These are phyloP conservation scores for Phytopythium montanum DNA, from an alignment of 352 stramenopile genomes.

Conservation along the genomic window DNA sequence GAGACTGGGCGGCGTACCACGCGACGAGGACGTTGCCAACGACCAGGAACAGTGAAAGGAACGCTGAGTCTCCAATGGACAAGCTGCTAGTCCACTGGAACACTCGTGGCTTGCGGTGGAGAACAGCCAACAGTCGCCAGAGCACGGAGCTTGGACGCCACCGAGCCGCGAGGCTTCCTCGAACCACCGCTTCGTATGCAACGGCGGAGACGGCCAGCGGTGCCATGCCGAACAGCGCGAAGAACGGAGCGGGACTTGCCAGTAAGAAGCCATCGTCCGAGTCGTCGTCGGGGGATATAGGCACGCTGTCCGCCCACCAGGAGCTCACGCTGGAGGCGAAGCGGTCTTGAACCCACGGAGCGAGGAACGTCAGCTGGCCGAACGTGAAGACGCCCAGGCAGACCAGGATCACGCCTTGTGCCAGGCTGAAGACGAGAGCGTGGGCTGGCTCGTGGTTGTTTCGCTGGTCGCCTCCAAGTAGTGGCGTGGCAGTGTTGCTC, in stretches of 20 bases:
- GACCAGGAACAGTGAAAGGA: neutral
- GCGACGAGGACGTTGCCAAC: constrained; percentile 19
- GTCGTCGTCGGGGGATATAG: constrained; percentile 15
- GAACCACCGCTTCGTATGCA: neutral
- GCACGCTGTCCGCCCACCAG: constrained; percentile 23
- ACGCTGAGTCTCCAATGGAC: neutral
- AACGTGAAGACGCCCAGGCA: constrained; percentile 37
- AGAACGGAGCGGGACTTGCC: constrained; percentile 15
- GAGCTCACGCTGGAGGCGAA: constrained; percentile 22
- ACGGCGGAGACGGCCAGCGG: neutral
- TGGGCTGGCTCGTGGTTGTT: too few relatives aligned
- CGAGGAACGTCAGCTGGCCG: constrained; percentile 36
- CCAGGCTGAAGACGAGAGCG: neutral
- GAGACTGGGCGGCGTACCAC: constrained; percentile 10
- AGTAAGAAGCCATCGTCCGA: constrained; percentile 46
- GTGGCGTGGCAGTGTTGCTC: neutral
- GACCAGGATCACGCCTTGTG: constrained; percentile 29
- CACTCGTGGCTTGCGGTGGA: neutral
- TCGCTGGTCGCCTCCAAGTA: neutral
- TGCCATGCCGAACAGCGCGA: constrained; percentile 2
- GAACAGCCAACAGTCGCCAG: neutral
- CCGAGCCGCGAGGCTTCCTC: neutral
- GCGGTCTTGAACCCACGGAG: constrained; percentile 26
- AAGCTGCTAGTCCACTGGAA: neutral
- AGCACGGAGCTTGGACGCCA: constrained; percentile 1